These are phyloP conservation scores for Pseudocercospora eumusae DNA, from an alignment of 2,329 filamentous ascomycete species.

Conservation along the genomic window DNA sequence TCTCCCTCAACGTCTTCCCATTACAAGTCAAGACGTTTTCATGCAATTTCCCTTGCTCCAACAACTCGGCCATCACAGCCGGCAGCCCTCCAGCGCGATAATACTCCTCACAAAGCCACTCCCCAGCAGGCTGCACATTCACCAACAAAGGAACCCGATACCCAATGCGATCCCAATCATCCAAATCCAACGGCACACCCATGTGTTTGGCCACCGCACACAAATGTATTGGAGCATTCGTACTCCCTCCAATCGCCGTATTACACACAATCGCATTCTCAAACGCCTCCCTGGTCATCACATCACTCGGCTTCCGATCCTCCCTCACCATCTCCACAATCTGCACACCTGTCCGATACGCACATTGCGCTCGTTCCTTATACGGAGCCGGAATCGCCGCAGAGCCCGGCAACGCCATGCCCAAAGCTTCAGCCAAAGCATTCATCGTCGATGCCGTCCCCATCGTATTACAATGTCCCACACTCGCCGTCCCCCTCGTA, in stretches of 20 bases:
- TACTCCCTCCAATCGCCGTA: conserved; percentile 59
- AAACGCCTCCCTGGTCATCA: conserved; percentile 58
- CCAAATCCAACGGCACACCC: conserved; percentile 52
- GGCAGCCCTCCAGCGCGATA: conserved; percentile 57
- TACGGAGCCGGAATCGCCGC: conserved; percentile 38
- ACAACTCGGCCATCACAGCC: conserved; percentile 56
- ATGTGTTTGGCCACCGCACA: conserved; percentile 58
- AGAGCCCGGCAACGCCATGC: conserved; percentile 37
- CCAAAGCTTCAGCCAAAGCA: conserved; percentile 36
- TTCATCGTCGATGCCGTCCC: conserved; percentile 40
- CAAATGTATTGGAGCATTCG: conserved; percentile 59
- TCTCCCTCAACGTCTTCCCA: conserved; percentile 49
- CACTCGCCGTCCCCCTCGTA: conserved; percentile 34
- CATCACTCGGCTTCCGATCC: conserved; percentile 50
- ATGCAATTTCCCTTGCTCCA: conserved; percentile 52
- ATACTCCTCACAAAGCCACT: conserved; percentile 57
- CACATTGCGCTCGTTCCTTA: conserved; percentile 35
- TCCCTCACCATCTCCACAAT: conserved; percentile 38
- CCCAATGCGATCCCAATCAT: conserved; percentile 58
- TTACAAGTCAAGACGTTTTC: conserved; percentile 50
- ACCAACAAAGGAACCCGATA: conserved; percentile 55
- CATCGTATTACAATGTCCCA: conserved; percentile 40
- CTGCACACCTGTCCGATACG: conserved; percentile 36
- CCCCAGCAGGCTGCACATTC: conserved; percentile 58
- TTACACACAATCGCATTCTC: conserved; percentile 59